Percentiles rank a stretch among this genome's conserved stretches.
Evolutionary conservation across 2,329 filamentous ascomycete species (phyloP).

Genomic region (Monilinia fructicola): DNA sequence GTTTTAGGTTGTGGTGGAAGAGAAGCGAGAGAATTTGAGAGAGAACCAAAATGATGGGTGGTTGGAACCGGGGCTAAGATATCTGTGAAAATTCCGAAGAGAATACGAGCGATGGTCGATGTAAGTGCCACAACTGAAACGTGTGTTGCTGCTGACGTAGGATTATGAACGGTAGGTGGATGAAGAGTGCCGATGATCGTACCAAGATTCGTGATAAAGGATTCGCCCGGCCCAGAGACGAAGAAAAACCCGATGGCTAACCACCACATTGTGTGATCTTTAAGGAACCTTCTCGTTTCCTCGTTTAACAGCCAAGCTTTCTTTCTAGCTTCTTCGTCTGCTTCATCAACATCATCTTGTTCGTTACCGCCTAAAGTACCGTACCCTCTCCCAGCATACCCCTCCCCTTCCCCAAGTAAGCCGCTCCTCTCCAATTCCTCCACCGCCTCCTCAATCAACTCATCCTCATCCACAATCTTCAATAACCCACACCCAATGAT

Average conservation of each 20-base stretch:
- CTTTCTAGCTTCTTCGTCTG: conserved; percentile 59
- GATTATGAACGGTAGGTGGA: conserved; percentile 55
- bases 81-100: conserved; percentile 87
- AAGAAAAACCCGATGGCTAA: conserved; percentile 89
- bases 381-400: conserved; percentile 65
- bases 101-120: conserved; percentile 84
- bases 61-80: conserved; percentile 67
- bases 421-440: conserved; percentile 90
- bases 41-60: conserved; percentile 34
- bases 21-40: conserved; percentile 40
- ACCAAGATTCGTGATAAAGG: conserved; percentile 96
- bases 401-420: conserved; percentile 70
- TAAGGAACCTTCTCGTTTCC: conserved; percentile 81
- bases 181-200: conserved; percentile 88
- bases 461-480: conserved; percentile 77
- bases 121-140: conserved; percentile 90
- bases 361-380: conserved; percentile 53
- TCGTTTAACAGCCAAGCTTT: conserved; percentile 91
- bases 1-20: conserved; percentile 42
- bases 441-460: conserved; percentile 85
- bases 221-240: conserved; percentile 76
- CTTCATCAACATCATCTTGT: conserved; percentile 43
- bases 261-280: conserved; percentile 93
- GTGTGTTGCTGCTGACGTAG: conserved; percentile 70
- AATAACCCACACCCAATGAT: conserved; percentile 72